Evolutionary conservation across 192 early-diverging fungal genomes (phyloP), one percentile per base, ranked within the genome.

Genomic region (Thamnidium elegans): DNA sequence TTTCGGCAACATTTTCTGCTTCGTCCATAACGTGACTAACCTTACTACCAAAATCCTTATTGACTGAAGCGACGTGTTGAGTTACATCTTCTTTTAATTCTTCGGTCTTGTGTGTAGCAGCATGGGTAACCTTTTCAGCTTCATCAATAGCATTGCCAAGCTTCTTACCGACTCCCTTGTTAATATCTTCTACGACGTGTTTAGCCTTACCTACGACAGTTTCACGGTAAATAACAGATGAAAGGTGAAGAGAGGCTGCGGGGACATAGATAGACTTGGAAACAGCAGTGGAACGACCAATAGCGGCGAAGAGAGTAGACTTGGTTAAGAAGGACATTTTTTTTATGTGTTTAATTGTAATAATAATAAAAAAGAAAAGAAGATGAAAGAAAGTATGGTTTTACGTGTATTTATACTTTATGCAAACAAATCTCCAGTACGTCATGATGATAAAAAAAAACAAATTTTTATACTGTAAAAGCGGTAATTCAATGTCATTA

Each of bases 111-210:
- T 59, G 36, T 10, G 58, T 1, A 45, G 58, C 43, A 7, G 13
- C 21, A 43, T 59, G n/a, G 42, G 21, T 36, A 15, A 43, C 8
- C 13, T 59, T 17, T 59, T 59, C 58, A 14, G 39, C 42, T 7
- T 9, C 19, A 26, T 44, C 42, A 21, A 59, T 26, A 21, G 20
- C 58, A 23, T 23, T 4, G 9, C 21, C 14, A 14, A 59, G 8
- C 2, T 59, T 59, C 21, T 59, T 59, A 21, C 58, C 43, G 14
- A 21, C 42, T 14, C 23, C 36, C 58, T 44, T 15, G 43, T 26
- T 59, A 2, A 42, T 20, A 15, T 59, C 58, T 42, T 59, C 20
- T 5, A 20, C 58, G 19, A 45, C 21, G 9, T 59, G 32, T 20
- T 59, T 59, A 23, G 58, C 21, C 20, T 43, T 43, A 15, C 44